phyloP scores from a whole-genome alignment of 2,329 filamentous ascomycete genomes.

The Ophiostoma ips region DNA sequence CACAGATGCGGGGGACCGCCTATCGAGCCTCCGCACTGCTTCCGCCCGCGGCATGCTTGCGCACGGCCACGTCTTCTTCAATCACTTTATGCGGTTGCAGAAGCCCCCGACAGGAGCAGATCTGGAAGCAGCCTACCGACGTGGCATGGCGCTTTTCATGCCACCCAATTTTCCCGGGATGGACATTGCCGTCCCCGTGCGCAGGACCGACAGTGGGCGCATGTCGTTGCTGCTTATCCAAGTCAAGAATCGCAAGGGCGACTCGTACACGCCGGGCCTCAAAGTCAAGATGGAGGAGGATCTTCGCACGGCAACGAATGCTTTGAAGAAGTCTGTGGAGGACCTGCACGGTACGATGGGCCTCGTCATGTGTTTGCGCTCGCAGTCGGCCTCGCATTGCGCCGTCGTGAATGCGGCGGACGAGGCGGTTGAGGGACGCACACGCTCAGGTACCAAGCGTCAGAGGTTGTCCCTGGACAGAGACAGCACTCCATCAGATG shows the following conservation, averaged over 20 bases:
- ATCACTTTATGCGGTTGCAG: constrained; percentile 1
- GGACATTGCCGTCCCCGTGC: constrained; percentile 2
- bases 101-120: neutral
- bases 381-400: neutral
- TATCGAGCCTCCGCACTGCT: neutral
- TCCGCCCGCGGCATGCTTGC: neutral
- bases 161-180: neutral
- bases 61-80: neutral
- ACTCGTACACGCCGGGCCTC: neutral
- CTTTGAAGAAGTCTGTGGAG: neutral
- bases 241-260: neutral
- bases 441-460: neutral
- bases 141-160: neutral
- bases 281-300: neutral
- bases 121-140: neutral
- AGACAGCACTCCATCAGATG: no score
- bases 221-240: neutral
- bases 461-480: no score
- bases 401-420: no score
- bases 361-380: constrained; percentile 1
- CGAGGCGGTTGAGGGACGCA: neutral
- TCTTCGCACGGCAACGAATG: neutral
- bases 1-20: neutral
- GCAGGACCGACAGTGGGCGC: neutral
- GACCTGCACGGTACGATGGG: neutral